Conservation (phyloP, 1,284 basidiomycete genomes). For the Puccinia novopanici region DNA sequence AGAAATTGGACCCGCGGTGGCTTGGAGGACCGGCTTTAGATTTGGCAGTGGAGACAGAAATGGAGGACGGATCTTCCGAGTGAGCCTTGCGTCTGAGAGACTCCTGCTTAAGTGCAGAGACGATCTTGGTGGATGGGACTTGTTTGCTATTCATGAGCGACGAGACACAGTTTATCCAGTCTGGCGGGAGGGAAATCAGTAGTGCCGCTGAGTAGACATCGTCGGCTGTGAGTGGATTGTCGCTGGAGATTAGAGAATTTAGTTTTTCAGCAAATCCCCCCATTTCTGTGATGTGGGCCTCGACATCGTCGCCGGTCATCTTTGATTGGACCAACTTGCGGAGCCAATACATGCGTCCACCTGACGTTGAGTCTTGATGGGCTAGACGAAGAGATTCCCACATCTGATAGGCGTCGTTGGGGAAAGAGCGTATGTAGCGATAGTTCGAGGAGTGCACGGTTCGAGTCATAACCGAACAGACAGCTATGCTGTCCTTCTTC, state of each 20-base stretch:
- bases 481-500: neutral
- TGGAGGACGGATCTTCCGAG: neutral
- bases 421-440: neutral
- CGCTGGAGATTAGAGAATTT: neutral
- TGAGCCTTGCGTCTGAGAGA: neutral
- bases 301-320: slow-evolving; percentile 3
- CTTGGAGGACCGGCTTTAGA: neutral
- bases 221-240: neutral
- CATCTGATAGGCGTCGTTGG: neutral
- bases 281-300: neutral
- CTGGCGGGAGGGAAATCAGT: neutral
- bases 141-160: slow-evolving; percentile 10
- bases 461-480: slow-evolving; percentile 1
- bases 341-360: slow-evolving; percentile 10
- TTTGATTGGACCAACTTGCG: neutral
- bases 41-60: slow-evolving; percentile 1
- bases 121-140: neutral
- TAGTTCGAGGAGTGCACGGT: neutral
- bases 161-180: slow-evolving; percentile 19
- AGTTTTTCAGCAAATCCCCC: neutral
- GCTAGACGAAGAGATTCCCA: neutral
- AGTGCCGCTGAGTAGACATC: slow-evolving; percentile 3
- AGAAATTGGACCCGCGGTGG: neutral
- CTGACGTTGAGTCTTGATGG: slow-evolving; percentile 1
- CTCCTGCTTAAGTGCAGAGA: slow-evolving; percentile 4